Evolutionary conservation across 306 rosid genomes (phyloP), one percentile per base, ranked within the genome.

Genomic region (Arachis hypogaea): DNA sequence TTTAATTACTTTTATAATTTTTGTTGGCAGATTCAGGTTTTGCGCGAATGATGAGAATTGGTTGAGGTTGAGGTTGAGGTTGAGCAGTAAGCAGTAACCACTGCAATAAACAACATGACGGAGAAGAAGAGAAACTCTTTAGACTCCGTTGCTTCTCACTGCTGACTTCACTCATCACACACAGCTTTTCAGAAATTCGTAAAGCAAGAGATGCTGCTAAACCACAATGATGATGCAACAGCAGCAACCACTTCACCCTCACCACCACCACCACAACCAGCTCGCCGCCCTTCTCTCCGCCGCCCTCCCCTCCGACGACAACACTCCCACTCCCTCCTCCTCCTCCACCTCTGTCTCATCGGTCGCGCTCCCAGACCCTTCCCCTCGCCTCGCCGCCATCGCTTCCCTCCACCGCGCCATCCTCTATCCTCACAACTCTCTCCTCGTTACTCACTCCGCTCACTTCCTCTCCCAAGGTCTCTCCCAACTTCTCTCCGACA

Each of bases 381-480:
- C 98, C 5, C 74, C 92, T 59, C 84, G 96, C 59, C 83, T 90
- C 80, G 77, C 88, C 66, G 96, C 98, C 63, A 76, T 93, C 64
- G 79, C 85, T 79, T 90, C 97, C 11, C 89, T 93, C 77, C 97
- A 90, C 85, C 97, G 92, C 54, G 89, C 97, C 66, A 82, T 93
- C 74, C 87, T 93, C 28, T 88, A 87, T 81, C 96, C 92, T 4
- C 93, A 87, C 77, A 90, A 93, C 83, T 87, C 93, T 64, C 85
- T 93, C 74, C 97, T 93, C 77, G 85, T 93, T 68, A 69, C 98
- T 38, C 96, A 90, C 87, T 93, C 97, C 75, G 97, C 98, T 80
- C 51, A 86, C 76, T 90, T 90, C 78, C 97, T 93, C 55, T 80
- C 89, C 44, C 97, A 87, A 75, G 87, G 92, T 71, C 86, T 93